A percentile compares a stretch with the other conserved stretches of the same genome.
Conservation (phyloP, 805 yeast genomes). For the Pichia membranifaciens region DNA sequence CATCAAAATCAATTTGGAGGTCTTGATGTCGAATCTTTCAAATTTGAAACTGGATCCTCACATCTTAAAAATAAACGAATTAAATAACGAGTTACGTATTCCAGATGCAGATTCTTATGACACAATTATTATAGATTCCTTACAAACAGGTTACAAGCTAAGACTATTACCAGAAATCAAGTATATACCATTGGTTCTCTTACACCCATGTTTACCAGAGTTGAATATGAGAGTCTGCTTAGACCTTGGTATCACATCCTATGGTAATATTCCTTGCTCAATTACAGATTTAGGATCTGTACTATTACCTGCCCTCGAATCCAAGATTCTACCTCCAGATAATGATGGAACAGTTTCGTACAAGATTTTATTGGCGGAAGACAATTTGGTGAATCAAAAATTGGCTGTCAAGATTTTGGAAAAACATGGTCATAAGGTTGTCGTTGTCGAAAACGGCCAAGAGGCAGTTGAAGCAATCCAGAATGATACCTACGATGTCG, state of each 20-base stretch:
- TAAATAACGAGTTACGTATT: slow-evolving; percentile 49
- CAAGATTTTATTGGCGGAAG: slow-evolving; percentile 77
- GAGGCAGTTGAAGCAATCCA: slow-evolving; percentile 76
- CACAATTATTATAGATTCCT: slow-evolving; percentile 74
- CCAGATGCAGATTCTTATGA: slow-evolving; percentile 60
- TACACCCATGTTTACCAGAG: slow-evolving; percentile 70
- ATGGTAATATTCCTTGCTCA: slow-evolving; percentile 85
- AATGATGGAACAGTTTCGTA: slow-evolving; percentile 73
- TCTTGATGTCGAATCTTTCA: slow-evolving; percentile 44
- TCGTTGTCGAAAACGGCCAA: slow-evolving; percentile 80
- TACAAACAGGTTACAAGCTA: slow-evolving; percentile 65
- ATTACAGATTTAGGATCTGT: slow-evolving; percentile 77
- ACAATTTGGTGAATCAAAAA: slow-evolving; percentile 81
- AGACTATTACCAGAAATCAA: slow-evolving; percentile 71
- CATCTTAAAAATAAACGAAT: slow-evolving; percentile 41
- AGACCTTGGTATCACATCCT: slow-evolving; percentile 80
- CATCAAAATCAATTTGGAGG: slow-evolving; percentile 41
- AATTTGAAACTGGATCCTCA: slow-evolving; percentile 55
- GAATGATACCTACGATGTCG: slow-evolving; percentile 65
- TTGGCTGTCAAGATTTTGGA: slow-evolving; percentile 80
- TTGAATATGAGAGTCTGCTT: slow-evolving; percentile 76
- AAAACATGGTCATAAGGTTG: slow-evolving; percentile 78
- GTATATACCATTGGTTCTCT: slow-evolving; percentile 75
- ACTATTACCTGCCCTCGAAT: slow-evolving; percentile 77
- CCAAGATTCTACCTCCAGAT: slow-evolving; percentile 72